Evolutionary conservation across 352 stramenopile species (phyloP), one percentile per base, ranked within the genome.

Genomic region (Pythium rishiriense): DNA sequence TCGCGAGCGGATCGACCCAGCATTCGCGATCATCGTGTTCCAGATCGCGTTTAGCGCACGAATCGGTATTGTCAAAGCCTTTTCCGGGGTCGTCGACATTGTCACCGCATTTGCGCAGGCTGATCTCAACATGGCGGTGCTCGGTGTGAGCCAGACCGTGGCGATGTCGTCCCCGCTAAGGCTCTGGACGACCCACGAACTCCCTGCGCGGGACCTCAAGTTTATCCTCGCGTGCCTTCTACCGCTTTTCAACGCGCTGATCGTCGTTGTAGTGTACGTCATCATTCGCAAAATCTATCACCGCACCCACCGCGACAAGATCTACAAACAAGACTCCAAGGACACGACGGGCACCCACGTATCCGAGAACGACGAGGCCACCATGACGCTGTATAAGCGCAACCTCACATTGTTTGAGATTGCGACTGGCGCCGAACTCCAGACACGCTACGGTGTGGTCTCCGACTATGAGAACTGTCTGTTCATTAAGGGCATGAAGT

Each of bases 381-480:
- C 47, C 11, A 54, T 39, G 47, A 29, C 31, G 26, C 47, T 54
- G 3, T 46, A 53, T 19, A 54, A 62, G 42, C 28, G 48, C 22
- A 46, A n/a, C 15, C 28, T 66, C 24, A 66, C 49, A 28, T 7
- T 66, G 1, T 66, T 66, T 22, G 47, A 66, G 37, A 35, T 68
- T 17, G 61, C 61, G 2, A 68, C 61, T 9, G 61, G 61, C 52
- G 61, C 61, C 29, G 35, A 51, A 42, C 53, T 62, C 4, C 29
- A 62, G 52, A 57, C 53, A 5, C 53, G 57, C 21, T 59, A 62
- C 39, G 66, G 60, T 2, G 41, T 84, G n/a, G 59, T 76, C 11
- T 63, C 70, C 19, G 67, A 68, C 22, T 84, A 85, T 57, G 69
- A 79, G 14, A 87, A 72, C 31, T 85, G 69, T 64, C 62, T 70